Conservation (phyloP, 345 rosid species). For the Raphanus sativus region DNA sequence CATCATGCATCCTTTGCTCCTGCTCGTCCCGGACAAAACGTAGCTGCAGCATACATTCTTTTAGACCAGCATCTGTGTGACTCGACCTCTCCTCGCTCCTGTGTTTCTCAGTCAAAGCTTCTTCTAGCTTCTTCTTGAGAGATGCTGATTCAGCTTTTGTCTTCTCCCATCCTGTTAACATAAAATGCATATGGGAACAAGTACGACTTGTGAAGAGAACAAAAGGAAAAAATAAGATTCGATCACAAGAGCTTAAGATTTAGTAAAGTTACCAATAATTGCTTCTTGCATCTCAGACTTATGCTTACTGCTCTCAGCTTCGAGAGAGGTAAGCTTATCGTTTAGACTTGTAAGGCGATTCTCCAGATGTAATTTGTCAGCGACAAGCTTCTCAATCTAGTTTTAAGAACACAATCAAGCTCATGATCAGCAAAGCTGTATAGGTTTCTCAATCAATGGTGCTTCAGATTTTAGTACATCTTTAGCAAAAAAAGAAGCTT, state of each 20-base stretch:
- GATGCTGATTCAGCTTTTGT: constrained; percentile 56
- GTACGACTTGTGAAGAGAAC: neutral
- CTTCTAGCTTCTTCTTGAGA: constrained; percentile 57
- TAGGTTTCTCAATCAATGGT: neutral
- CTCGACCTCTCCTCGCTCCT: constrained; percentile 52
- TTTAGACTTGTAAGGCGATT: constrained; percentile 46
- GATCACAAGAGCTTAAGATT: neutral
- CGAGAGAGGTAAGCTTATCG: constrained; percentile 56
- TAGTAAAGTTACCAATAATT: constrained; percentile 46
- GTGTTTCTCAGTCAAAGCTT: constrained; percentile 55
- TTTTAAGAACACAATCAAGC: constrained; percentile 17
- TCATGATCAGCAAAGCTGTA: constrained; percentile 1
- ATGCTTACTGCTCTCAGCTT: constrained; percentile 57
- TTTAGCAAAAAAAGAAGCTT: neutral
- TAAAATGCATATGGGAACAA: constrained; percentile 3
- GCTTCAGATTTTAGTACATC: neutral
- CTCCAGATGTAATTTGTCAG: constrained; percentile 59
- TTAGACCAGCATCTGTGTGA: constrained; percentile 68
- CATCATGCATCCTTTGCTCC: constrained; percentile 75
- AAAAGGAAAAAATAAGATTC: neutral
- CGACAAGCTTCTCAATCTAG: constrained; percentile 50
- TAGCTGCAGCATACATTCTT: constrained; percentile 84
- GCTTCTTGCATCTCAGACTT: constrained; percentile 59
- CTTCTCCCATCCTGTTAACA: constrained; percentile 59
- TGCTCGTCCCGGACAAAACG: constrained; percentile 77